These are phyloP conservation scores for Penicillium hesseltinei DNA, from an alignment of 2,329 filamentous ascomycete genomes.

Conservation along the genomic window DNA sequence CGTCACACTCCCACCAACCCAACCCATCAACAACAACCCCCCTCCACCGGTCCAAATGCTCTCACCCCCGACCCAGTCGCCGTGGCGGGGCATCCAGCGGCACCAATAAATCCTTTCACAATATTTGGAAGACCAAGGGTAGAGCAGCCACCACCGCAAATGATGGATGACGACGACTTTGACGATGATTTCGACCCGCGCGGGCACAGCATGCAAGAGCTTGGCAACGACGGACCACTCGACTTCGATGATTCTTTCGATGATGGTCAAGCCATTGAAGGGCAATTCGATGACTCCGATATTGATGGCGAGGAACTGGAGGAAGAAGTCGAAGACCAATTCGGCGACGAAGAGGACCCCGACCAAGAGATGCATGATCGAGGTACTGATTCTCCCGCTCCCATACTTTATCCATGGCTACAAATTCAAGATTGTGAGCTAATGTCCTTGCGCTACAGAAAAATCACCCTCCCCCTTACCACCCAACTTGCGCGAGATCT, in stretches of 20 bases:
- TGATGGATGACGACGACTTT: conserved; percentile 15
- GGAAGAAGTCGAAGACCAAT: conserved; percentile 15
- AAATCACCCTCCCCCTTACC: conserved; percentile 39
- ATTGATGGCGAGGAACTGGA: conserved; percentile 22
- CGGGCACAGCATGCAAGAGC: conserved; percentile 18
- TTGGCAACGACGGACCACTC: conserved; percentile 19
- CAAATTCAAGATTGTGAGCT: neutral
- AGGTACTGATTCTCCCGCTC: conserved; percentile 21
- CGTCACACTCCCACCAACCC: conserved; percentile 27
- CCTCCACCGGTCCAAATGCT: conserved; percentile 27
- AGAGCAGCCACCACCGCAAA: conserved; percentile 6
- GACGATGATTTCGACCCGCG: conserved; percentile 18
- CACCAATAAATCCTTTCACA: conserved; percentile 15
- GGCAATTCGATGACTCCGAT: conserved; percentile 18
- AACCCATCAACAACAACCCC: conserved; percentile 25
- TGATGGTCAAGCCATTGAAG: conserved; percentile 1
- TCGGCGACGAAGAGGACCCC: conserved; percentile 25
- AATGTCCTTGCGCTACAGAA: conserved; percentile 22
- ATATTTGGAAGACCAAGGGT: conserved; percentile 19
- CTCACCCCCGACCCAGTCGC: conserved; percentile 23
- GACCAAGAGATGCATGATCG: conserved; percentile 38
- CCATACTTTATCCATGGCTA: neutral
- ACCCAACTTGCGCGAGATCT: conserved; percentile 59
- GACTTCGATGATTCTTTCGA: conserved; percentile 19
- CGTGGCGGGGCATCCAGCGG: conserved; percentile 17